Evolutionary conservation across 768 basidiomycete species (phyloP).

Genomic region (Omphalotus guepiniiformis): DNA sequence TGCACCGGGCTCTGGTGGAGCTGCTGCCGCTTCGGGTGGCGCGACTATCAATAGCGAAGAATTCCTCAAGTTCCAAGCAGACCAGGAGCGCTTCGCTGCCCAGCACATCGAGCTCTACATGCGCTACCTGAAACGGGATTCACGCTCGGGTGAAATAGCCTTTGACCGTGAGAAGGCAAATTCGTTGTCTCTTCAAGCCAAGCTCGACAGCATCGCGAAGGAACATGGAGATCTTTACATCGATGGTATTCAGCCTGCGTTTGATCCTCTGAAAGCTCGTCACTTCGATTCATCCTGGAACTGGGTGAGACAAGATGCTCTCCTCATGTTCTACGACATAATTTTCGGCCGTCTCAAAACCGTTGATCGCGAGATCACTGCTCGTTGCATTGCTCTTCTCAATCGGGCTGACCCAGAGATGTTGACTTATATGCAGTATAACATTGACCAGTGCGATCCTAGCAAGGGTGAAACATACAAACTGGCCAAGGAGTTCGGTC

Average conservation of each 20-base stretch:
- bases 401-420: conserved; percentile 95
- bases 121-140: conserved; percentile 93
- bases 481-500: conserved; percentile 96
- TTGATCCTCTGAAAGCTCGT: conserved; percentile 93
- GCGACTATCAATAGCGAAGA: conserved; percentile 96
- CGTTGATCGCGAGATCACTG: conserved; percentile 94
- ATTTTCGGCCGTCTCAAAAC: conserved; percentile 93
- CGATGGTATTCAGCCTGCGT: conserved; percentile 91
- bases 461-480: conserved; percentile 86
- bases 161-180: conserved; percentile 84
- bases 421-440: conserved; percentile 92
- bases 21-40: conserved; percentile 62
- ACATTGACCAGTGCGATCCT: conserved; percentile 81
- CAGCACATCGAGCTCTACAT: conserved; percentile 96
- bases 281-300: conserved; percentile 99
- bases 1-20: conserved; percentile 57
- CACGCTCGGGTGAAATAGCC: conserved; percentile 86
- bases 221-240: conserved; percentile 95
- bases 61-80: conserved; percentile 92
- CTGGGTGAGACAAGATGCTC: conserved; percentile 96
- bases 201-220: conserved; percentile 80
- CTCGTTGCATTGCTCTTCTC: conserved; percentile 95
- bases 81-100: conserved; percentile 87
- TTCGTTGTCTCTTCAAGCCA: conserved; percentile 67
- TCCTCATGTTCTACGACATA: conserved; percentile 98